These are phyloP conservation scores for Amanita pseudoporphyria DNA, from an alignment of 768 basidiomycete species.

Conservation along the genomic window DNA sequence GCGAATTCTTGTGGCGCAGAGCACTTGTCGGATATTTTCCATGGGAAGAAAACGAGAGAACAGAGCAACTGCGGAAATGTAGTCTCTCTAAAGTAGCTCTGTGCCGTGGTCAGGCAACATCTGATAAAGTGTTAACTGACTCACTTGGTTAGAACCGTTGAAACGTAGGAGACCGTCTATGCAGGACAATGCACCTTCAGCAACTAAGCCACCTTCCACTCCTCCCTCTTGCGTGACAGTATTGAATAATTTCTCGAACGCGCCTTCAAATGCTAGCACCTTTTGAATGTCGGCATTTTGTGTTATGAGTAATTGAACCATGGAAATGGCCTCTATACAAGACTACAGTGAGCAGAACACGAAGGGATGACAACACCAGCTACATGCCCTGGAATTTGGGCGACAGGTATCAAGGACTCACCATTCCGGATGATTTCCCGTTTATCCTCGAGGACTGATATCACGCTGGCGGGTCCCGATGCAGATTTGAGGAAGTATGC, in stretches of 20 bases:
- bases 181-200: conserved; percentile 78
- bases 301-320: conserved; percentile 72
- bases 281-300: conserved; percentile 95
- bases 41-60: conserved; percentile 63
- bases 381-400: too few species aligned
- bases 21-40: conserved; percentile 45
- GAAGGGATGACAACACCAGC: not conserved
- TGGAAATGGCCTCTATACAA: conserved; percentile 62
- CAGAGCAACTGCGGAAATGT: conserved; percentile 58
- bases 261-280: conserved; percentile 92
- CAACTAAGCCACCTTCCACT: conserved; percentile 80
- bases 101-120: conserved; percentile 11
- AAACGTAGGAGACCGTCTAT: conserved; percentile 83
- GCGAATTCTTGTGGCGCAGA: conserved; percentile 82
- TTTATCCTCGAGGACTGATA: conserved; percentile 73
- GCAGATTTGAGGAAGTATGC: conserved; percentile 85
- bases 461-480: conserved; percentile 63
- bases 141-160: conserved; percentile 92
- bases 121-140: conserved; percentile 3
- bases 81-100: conserved; percentile 97
- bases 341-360: not conserved
- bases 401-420: conserved; percentile 23
- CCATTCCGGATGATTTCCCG: conserved; percentile 86
- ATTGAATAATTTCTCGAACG: conserved; percentile 91
- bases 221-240: conserved; percentile 86